Percentiles rank a stretch among this genome's conserved stretches.
phyloP scores from a whole-genome alignment of 176 grass and related monocot species.

The Eleusine indica region DNA sequence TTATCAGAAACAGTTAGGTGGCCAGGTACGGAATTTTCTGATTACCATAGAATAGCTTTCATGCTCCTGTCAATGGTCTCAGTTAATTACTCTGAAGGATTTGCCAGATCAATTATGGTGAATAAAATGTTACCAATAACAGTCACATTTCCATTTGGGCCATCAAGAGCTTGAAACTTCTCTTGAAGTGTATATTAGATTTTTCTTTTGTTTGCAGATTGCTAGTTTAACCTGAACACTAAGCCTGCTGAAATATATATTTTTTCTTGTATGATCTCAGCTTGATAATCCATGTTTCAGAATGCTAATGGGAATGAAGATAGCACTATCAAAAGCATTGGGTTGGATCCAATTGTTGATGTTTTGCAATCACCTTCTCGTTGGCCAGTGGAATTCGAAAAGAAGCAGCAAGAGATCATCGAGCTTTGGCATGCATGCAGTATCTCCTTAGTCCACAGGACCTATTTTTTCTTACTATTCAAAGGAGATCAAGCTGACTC shows the following conservation, averaged over 20 bases:
- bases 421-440: slow-evolving; percentile 81
- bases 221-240: background rate
- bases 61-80: background rate
- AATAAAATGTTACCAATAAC: background rate
- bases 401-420: slow-evolving; percentile 82
- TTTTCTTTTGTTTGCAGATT: background rate
- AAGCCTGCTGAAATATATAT: background rate
- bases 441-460: slow-evolving; percentile 88
- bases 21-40: slow-evolving; percentile 47
- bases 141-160: background rate
- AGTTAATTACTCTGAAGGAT: background rate
- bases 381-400: slow-evolving; percentile 83
- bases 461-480: slow-evolving; percentile 91
- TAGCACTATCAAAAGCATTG: slow-evolving; percentile 50
- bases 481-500: slow-evolving; percentile 86
- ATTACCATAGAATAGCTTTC: slow-evolving; percentile 5
- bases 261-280: background rate
- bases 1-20: slow-evolving; percentile 57
- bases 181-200: background rate
- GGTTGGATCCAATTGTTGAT: slow-evolving; percentile 35
- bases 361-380: slow-evolving; percentile 62
- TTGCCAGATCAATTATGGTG: background rate
- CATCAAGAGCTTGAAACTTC: background rate
- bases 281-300: slow-evolving; percentile 35
- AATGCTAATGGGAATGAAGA: slow-evolving; percentile 57